phyloP scores from a whole-genome alignment of 805 yeast species.

The Monosporozyma aerobia region DNA sequence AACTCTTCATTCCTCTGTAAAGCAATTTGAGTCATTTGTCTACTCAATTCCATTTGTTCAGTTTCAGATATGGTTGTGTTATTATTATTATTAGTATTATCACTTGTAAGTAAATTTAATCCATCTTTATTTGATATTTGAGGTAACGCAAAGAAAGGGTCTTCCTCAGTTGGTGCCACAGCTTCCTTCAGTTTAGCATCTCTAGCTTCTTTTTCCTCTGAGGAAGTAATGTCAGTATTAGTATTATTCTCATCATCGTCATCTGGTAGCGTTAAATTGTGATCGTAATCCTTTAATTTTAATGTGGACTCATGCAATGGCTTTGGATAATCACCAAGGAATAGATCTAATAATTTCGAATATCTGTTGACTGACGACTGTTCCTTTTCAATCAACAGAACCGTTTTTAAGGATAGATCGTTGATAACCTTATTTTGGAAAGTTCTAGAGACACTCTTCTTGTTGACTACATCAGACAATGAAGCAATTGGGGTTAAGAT shows the following conservation, averaged over 20 bases:
- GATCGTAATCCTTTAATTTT: slow-evolving; percentile 62
- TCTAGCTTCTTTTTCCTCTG: slow-evolving; percentile 1
- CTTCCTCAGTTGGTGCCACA: slow-evolving; percentile 20
- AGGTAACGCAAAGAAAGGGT: slow-evolving; percentile 64
- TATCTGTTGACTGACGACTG: slow-evolving; percentile 67
- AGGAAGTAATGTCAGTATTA: slow-evolving; percentile 2
- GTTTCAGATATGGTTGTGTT: slow-evolving; percentile 9
- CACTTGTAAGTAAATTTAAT: slow-evolving; percentile 2
- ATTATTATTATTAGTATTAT: slow-evolving; percentile 3
- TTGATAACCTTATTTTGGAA: slow-evolving; percentile 50
- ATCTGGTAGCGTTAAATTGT: slow-evolving; percentile 36
- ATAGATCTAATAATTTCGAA: slow-evolving; percentile 61
- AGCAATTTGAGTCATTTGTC: slow-evolving; percentile 69
- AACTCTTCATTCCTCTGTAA: slow-evolving; percentile 82
- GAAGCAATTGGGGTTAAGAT: slow-evolving; percentile 70
- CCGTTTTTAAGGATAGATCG: slow-evolving; percentile 59
- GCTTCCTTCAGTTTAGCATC: slow-evolving; percentile 15
- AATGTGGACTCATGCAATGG: slow-evolving; percentile 55
- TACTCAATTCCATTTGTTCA: slow-evolving; percentile 56
- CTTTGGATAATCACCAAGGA: slow-evolving; percentile 80
- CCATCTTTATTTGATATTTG: slow-evolving; percentile 15
- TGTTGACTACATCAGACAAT: slow-evolving; percentile 68
- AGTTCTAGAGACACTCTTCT: slow-evolving; percentile 59
- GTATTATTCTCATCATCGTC: slow-evolving; percentile 14
- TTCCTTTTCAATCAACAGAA: slow-evolving; percentile 72